These are phyloP conservation scores for Escovopsis sp. DNA, from an alignment of 2,329 filamentous ascomycete species.

Conservation along the genomic window DNA sequence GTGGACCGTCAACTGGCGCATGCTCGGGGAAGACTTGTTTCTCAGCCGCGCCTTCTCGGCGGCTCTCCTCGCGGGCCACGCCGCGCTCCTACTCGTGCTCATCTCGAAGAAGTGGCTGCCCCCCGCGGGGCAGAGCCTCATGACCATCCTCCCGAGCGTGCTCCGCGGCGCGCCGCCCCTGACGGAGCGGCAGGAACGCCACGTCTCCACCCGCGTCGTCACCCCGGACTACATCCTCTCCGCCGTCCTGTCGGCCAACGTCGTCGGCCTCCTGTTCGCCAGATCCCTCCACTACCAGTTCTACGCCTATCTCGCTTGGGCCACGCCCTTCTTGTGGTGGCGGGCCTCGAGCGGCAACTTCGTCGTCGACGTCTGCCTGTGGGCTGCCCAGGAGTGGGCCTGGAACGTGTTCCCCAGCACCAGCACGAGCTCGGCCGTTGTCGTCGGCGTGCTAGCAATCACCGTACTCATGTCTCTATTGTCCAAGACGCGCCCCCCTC, in stretches of 20 bases:
- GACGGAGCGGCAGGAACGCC: constrained; percentile 35
- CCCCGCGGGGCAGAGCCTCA: constrained; percentile 45
- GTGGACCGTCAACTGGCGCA: constrained; percentile 99
- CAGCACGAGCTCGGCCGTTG: constrained; percentile 37
- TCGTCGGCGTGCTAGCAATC: constrained; percentile 54
- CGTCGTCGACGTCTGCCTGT: constrained; percentile 53
- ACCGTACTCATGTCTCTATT: constrained; percentile 51
- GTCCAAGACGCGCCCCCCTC: constrained; percentile 26
- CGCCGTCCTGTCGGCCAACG: constrained; percentile 59
- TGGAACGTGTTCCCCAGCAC: constrained; percentile 92
- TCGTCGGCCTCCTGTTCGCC: constrained; percentile 72
- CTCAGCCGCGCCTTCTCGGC: constrained; percentile 54
- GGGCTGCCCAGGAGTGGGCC: constrained; percentile 73
- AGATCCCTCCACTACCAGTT: constrained; percentile 91
- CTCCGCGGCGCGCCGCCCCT: constrained; percentile 30
- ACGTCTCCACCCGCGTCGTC: constrained; percentile 38
- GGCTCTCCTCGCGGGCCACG: constrained; percentile 50
- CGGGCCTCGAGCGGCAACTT: constrained; percentile 53
- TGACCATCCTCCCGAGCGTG: constrained; percentile 35
- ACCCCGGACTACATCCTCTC: constrained; percentile 63
- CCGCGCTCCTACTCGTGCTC: constrained; percentile 51
- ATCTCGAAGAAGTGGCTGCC: constrained; percentile 51
- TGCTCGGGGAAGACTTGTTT: constrained; percentile 73
- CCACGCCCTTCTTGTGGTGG: constrained; percentile 79
- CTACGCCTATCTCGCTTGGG: constrained; percentile 83